Base-by-base conservation (phyloP, 2,329 filamentous ascomycete species). In the Diaporthe longicolla region DNA sequence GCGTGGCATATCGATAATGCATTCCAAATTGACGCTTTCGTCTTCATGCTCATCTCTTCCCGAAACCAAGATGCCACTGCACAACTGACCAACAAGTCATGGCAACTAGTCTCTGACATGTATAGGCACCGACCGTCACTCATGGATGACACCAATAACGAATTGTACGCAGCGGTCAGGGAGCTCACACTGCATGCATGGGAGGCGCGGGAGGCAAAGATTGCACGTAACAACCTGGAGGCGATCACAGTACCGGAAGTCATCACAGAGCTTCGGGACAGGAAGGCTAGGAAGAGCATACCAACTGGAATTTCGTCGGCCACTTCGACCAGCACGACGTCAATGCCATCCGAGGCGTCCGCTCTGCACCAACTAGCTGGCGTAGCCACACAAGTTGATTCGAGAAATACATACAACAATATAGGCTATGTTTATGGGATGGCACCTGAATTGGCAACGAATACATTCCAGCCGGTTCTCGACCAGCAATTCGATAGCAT, bases 1-100 rank as follows among this genome's bases (percentile, higher is more conserved):
- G 70, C 58, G 4, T 79, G 77, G 78, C 78, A 78, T 55, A 76
- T 78, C 45, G 77, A 79, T 26, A 75, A 75, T 35, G 75, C 75
- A 63, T 78, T 78, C 70, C 77, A 79, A 70, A 76, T 76, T 55
- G 75, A 76, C 35, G 73, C 75, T n/a, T 75, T 76, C 29, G 70
- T 76, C 29, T 76, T 75, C 54, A 76, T 76, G 75, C 75, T 76
- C 48, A 76, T 75, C 5, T 71, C 73, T 13, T 75, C 74, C 32
- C 74, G 76, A 21, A 77, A 54, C 17, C 78, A 79, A 57, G 70
- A 75, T 19, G 72, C 76, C 19, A 55, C 61, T 8, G 71, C 74
- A 8, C 17, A 54, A 11, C 68, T 74, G 45, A 74, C 76, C 17
- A 73, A 77, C 54, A 72, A 73, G 26, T 76, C 77, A 17, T 79